Conservation (phyloP, 176 grass and related monocot species). For the Metroxylon sagu region DNA sequence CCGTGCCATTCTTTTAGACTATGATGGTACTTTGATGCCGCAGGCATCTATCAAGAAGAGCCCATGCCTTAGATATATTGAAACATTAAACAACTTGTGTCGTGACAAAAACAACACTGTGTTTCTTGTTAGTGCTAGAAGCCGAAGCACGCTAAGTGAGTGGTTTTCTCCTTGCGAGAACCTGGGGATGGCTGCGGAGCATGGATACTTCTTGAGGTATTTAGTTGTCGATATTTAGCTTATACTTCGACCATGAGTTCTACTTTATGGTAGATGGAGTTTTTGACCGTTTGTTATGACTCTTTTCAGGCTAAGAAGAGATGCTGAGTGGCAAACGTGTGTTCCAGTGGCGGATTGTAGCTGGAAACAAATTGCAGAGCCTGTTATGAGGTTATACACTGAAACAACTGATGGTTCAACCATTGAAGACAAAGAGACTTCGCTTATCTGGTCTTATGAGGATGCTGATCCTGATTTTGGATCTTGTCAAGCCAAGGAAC, state of each 20-base stretch:
- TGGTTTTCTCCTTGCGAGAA: constrained; percentile 13
- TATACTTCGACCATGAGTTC: no score
- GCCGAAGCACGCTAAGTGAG: neutral
- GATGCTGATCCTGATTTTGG: constrained; percentile 18
- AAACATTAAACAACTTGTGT: constrained; percentile 2
- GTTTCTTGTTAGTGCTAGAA: constrained; percentile 13
- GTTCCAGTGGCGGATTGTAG: neutral
- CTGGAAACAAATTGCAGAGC: constrained; percentile 16
- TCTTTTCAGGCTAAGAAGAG: constrained; percentile 5
- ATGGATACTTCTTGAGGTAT: constrained; percentile 20
- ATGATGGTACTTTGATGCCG: constrained; percentile 12
- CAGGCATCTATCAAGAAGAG: constrained; percentile 4
- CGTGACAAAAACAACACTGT: constrained; percentile 1
- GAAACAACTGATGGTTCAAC: constrained; percentile 15
- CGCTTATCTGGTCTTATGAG: constrained; percentile 12
- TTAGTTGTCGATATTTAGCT: neutral
- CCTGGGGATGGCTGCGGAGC: constrained; percentile 13
- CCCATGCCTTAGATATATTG: neutral
- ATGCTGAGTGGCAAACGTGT: constrained; percentile 8
- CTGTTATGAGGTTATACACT: constrained; percentile 5
- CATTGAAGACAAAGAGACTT: constrained; percentile 10
- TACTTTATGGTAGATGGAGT: no score
- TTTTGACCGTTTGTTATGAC: neutral
- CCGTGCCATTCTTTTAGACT: constrained; percentile 14
- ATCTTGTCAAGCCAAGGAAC: constrained; percentile 16